Evolutionary conservation across 257 asterid genomes (phyloP).

Genomic region (Solanum raphanifolium): DNA sequence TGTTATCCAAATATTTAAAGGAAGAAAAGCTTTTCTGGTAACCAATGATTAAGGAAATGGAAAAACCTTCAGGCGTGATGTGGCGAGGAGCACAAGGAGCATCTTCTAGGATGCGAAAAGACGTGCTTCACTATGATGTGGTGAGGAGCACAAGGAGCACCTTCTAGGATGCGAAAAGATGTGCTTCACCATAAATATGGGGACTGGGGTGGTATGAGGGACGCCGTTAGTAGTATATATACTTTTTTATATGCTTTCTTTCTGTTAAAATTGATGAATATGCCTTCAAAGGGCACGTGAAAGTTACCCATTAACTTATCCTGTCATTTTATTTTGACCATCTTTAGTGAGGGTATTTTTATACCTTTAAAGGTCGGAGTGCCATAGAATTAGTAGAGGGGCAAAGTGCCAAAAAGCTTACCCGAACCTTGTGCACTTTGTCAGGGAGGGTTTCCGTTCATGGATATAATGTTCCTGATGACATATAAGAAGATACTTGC

Average conservation of each 20-base stretch:
- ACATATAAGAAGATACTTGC: background rate
- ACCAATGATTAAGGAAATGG: background rate
- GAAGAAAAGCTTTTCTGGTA: background rate
- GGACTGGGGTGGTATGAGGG: background rate
- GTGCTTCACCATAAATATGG: background rate
- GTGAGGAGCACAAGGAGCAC: background rate
- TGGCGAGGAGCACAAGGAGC: background rate
- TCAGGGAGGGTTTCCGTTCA: background rate
- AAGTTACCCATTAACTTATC: background rate
- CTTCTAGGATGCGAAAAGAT: background rate
- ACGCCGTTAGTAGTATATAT: background rate
- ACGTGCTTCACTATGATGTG: background rate
- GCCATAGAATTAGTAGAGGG: background rate
- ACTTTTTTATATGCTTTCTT: background rate
- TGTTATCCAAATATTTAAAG: background rate
- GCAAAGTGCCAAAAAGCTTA: background rate
- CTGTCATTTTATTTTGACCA: background rate
- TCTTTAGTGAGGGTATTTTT: background rate
- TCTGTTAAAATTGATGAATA: background rate
- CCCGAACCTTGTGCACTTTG: background rate
- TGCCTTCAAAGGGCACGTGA: background rate
- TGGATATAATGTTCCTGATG: background rate
- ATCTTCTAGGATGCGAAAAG: background rate
- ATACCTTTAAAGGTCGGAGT: background rate
- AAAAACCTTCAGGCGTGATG: background rate